Evolutionary conservation across 805 yeast genomes (phyloP).

Genomic region (Kuraishia floccosa): DNA sequence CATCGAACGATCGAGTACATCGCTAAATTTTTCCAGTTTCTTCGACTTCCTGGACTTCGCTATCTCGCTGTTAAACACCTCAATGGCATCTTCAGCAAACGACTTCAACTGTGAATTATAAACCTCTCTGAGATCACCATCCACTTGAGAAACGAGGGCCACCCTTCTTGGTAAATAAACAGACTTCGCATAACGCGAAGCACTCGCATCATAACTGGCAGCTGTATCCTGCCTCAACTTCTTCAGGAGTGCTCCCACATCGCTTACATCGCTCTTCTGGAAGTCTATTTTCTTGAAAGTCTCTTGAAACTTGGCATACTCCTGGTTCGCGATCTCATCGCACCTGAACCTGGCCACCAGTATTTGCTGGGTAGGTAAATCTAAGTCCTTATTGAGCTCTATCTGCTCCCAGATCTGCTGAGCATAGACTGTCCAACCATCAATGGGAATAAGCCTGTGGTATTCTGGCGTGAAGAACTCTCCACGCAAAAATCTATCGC

Average conservation of each 20-base stretch:
- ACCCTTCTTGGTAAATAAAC: slow-evolving; percentile 59
- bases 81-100: slow-evolving; percentile 21
- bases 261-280: slow-evolving; percentile 15
- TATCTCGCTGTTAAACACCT: slow-evolving; percentile 15
- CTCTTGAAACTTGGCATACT: slow-evolving; percentile 30
- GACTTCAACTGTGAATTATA: slow-evolving; percentile 28
- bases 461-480: slow-evolving; percentile 55
- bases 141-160: slow-evolving; percentile 36
- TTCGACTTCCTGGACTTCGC: slow-evolving; percentile 12
- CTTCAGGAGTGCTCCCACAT: slow-evolving; percentile 30
- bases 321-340: slow-evolving; percentile 65
- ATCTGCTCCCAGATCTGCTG: slow-evolving; percentile 91
- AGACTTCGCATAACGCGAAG: slow-evolving; percentile 58
- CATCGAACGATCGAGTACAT: slow-evolving; percentile 12
- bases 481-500: slow-evolving; percentile 41
- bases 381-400: slow-evolving; percentile 85
- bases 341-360: slow-evolving; percentile 91
- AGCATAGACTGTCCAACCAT: slow-evolving; percentile 93
- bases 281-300: slow-evolving; percentile 17
- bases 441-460: slow-evolving; percentile 82
- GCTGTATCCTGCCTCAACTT: slow-evolving; percentile 35
- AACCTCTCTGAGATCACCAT: slow-evolving; percentile 29
- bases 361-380: slow-evolving; percentile 93
- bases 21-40: slow-evolving; percentile 9
- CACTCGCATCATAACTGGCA: slow-evolving; percentile 50